These are phyloP conservation scores for Dryas octopetala DNA, from an alignment of 306 rosid species.

Conservation along the genomic window DNA sequence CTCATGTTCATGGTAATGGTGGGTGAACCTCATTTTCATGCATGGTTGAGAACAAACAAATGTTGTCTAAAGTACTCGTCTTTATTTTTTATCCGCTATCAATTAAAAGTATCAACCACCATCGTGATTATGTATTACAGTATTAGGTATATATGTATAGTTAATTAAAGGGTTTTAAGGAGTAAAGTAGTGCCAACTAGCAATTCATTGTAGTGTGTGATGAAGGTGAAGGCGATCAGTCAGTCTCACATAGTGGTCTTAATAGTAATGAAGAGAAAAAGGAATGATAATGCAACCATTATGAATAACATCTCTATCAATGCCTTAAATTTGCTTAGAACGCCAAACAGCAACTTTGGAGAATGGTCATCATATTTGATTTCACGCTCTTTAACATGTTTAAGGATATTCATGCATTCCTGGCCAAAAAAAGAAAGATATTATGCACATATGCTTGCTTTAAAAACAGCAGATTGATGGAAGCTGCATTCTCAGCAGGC, in stretches of 20 bases:
- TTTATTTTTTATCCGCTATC: neutral
- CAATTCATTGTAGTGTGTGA: neutral
- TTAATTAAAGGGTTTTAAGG: neutral
- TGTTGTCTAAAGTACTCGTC: constrained; percentile 2
- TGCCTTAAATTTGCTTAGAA: neutral
- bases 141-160: no score
- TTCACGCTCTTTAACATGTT: neutral
- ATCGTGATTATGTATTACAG: neutral
- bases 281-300: neutral
- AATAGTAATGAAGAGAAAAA: neutral
- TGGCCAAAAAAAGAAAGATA: no score
- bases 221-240: neutral
- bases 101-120: neutral
- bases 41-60: constrained; percentile 11
- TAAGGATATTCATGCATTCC: no score
- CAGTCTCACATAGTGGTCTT: neutral
- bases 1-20: neutral
- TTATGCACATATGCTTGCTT: neutral
- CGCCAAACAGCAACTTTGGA: neutral
- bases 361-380: neutral
- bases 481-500: constrained; percentile 12
- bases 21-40: constrained; percentile 4
- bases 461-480: neutral
- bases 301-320: neutral
- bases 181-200: neutral